Evolutionary conservation across 257 asterid species (phyloP).

Genomic region (Linaria vulgaris): DNA sequence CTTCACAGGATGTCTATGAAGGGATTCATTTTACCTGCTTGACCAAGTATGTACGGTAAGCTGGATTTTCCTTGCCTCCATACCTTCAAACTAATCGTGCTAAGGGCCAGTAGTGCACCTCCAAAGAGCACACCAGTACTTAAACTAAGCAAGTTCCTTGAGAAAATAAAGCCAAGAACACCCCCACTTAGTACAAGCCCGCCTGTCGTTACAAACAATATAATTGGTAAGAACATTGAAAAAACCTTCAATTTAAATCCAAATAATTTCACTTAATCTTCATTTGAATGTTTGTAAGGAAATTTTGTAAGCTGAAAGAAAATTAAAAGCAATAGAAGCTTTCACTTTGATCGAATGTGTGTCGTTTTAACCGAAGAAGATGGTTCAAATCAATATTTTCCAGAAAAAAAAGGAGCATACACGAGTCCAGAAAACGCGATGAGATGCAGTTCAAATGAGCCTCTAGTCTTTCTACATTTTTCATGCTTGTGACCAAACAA

Average conservation of each 20-base stretch:
- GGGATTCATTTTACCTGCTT: slow-evolving; percentile 60
- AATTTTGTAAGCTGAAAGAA: slow-evolving; percentile 1
- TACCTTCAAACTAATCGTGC: slow-evolving; percentile 76
- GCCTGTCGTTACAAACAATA: slow-evolving; percentile 46
- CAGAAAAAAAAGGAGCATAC: no score
- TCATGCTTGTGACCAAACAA: not conserved
- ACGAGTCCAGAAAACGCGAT: no score
- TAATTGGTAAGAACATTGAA: slow-evolving; percentile 16
- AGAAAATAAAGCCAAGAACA: slow-evolving; percentile 66
- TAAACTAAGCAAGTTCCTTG: slow-evolving; percentile 58
- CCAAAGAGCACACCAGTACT: slow-evolving; percentile 70
- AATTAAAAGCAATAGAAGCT: not conserved
- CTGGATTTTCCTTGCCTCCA: slow-evolving; percentile 94
- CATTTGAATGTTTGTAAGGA: not conserved
- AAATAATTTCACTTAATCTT: not conserved
- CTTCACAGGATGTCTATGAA: no score
- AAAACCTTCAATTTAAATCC: not conserved
- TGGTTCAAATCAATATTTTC: no score
- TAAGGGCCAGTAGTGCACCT: slow-evolving; percentile 79
- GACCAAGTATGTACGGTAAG: slow-evolving; percentile 85
- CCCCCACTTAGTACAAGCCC: slow-evolving; percentile 81
- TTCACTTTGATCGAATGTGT: not conserved
- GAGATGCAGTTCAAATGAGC: no score
- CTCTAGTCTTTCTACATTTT: not conserved
- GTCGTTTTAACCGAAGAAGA: no score